Evolutionary conservation across 2,329 filamentous ascomycete genomes (phyloP).

Genomic region (Claviceps digitariae): DNA sequence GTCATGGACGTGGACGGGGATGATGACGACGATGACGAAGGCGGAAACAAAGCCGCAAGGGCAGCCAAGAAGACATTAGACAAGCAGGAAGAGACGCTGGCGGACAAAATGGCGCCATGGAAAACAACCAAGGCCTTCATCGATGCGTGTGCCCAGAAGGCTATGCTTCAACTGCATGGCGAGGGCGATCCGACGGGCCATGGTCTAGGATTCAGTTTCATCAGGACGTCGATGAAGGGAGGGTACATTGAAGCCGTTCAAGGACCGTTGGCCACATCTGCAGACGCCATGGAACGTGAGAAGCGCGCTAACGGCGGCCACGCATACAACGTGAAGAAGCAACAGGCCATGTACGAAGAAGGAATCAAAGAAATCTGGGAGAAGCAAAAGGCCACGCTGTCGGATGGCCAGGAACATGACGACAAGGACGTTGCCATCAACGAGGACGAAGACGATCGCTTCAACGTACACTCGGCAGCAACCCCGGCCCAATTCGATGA

Average conservation of each 20-base stretch:
- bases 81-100: constrained; percentile 55
- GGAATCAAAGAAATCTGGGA: constrained; percentile 90
- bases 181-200: constrained; percentile 90
- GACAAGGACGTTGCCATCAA: constrained; percentile 45
- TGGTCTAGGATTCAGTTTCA: constrained; percentile 90
- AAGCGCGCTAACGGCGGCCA: constrained; percentile 85
- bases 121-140: constrained; percentile 94
- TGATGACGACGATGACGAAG: constrained; percentile 33
- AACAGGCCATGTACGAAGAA: constrained; percentile 83
- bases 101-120: constrained; percentile 89
- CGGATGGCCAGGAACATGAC: constrained; percentile 55
- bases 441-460: constrained; percentile 51
- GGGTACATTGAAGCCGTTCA: constrained; percentile 76
- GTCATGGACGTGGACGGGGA: constrained; percentile 51
- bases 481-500: constrained; percentile 61
- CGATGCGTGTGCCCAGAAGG: constrained; percentile 84
- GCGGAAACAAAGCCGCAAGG: constrained; percentile 25
- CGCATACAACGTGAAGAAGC: constrained; percentile 92
- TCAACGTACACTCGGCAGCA: constrained; percentile 58
- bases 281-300: constrained; percentile 77
- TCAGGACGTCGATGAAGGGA: constrained; percentile 97
- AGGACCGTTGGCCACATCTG: constrained; percentile 50
- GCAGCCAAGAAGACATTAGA: constrained; percentile 30
- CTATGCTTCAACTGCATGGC: constrained; percentile 90
- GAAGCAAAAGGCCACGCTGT: constrained; percentile 66